These are phyloP conservation scores for Cytospora paraplurivora DNA, from an alignment of 2,329 filamentous ascomycete species.

Conservation along the genomic window DNA sequence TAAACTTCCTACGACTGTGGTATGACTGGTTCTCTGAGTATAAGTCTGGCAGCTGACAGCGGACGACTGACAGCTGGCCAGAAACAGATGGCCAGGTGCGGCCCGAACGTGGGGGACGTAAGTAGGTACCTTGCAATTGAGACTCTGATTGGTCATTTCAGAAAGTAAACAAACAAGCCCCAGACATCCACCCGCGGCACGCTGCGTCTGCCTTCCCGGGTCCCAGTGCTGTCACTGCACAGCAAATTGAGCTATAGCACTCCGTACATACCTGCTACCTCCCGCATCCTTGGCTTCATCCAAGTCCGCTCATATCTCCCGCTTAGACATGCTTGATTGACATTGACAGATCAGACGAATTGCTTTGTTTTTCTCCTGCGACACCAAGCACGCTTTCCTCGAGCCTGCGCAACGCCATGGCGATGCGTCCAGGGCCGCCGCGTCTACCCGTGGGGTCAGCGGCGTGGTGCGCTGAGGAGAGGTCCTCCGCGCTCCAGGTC, in stretches of 20 bases:
- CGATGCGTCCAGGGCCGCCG: slow-evolving; percentile 52
- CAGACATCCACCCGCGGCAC: slow-evolving; percentile 8
- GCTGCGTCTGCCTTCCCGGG: slow-evolving; percentile 3
- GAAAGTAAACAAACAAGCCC: slow-evolving; percentile 24
- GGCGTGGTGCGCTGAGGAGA: slow-evolving; percentile 84
- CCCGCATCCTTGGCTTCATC: slow-evolving; percentile 1
- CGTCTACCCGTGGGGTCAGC: slow-evolving; percentile 75
- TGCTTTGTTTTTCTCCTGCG: slow-evolving; percentile 6
- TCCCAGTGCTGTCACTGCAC: not conserved
- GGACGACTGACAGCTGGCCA: not conserved
- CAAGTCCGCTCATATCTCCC: not conserved
- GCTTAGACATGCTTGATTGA: slow-evolving; percentile 24
- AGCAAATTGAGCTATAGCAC: not conserved
- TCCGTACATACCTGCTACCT: slow-evolving; percentile 4
- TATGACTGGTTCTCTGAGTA: too few species aligned
- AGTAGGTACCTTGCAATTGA: not conserved
- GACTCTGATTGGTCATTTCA: slow-evolving; percentile 3
- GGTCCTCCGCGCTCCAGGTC: slow-evolving; percentile 74
- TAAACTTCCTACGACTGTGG: too few species aligned
- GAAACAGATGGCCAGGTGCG: not conserved
- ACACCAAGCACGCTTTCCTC: slow-evolving; percentile 6
- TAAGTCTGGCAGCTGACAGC: not conserved
- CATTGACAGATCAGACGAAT: slow-evolving; percentile 7
- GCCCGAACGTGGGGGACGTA: not conserved
- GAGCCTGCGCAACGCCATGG: slow-evolving; percentile 33